Evolutionary conservation across 2,329 filamentous ascomycete genomes (phyloP).

Genomic region (Aspergillus ruber): DNA sequence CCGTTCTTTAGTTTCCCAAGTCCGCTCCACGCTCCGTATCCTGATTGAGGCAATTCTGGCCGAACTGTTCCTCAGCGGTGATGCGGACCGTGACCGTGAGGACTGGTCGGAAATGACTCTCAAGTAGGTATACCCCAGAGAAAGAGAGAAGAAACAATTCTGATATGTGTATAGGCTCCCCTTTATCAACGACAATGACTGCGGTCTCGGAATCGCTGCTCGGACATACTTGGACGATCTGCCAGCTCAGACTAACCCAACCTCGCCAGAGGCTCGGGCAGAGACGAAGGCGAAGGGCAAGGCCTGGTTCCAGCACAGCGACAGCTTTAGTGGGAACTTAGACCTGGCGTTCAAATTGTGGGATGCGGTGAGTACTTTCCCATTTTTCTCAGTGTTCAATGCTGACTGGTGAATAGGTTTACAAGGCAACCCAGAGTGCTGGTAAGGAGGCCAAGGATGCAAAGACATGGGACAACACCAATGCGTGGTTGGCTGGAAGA

Average conservation of each 20-base stretch:
- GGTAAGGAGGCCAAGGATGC: slow-evolving; percentile 47
- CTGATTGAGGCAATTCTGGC: slow-evolving; percentile 75
- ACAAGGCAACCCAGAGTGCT: slow-evolving; percentile 51
- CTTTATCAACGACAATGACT: slow-evolving; percentile 41
- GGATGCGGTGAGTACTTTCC: slow-evolving; percentile 51
- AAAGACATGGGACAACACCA: slow-evolving; percentile 53
- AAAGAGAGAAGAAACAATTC: neutral
- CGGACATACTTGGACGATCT: slow-evolving; percentile 48
- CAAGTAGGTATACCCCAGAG: slow-evolving; percentile 47
- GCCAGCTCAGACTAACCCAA: slow-evolving; percentile 51
- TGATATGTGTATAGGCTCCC: slow-evolving; percentile 28
- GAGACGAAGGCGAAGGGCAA: slow-evolving; percentile 48
- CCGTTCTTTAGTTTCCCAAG: slow-evolving; percentile 71
- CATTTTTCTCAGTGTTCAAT: neutral
- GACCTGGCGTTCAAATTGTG: slow-evolving; percentile 56
- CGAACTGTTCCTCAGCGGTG: slow-evolving; percentile 73
- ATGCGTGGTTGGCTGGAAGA: slow-evolving; percentile 50
- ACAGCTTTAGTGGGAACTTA: slow-evolving; percentile 53
- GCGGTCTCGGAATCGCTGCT: slow-evolving; percentile 43
- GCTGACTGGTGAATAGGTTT: slow-evolving; percentile 40
- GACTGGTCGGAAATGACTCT: slow-evolving; percentile 65
- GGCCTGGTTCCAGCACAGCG: slow-evolving; percentile 56
- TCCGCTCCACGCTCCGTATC: slow-evolving; percentile 73
- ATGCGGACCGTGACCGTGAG: slow-evolving; percentile 63
- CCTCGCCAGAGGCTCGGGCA: slow-evolving; percentile 42